phyloP scores from a whole-genome alignment of 257 asterid species.

The Sherardia arvensis region DNA sequence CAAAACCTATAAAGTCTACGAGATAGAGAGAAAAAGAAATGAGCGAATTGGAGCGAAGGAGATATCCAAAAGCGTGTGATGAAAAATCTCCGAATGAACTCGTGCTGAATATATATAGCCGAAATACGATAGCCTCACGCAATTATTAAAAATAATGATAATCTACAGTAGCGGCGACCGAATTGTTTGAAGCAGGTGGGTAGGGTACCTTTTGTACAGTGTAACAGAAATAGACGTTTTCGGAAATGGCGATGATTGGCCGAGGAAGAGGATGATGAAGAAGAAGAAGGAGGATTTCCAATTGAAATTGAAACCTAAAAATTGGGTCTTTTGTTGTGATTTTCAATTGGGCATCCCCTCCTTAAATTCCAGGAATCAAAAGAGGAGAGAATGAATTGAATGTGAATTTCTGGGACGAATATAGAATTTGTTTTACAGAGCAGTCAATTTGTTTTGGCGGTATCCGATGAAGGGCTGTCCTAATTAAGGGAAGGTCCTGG shows the following conservation, averaged over 20 bases:
- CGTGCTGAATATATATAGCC: background rate
- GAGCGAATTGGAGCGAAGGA: slow-evolving; percentile 1
- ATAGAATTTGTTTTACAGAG: background rate
- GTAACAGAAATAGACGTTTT: background rate
- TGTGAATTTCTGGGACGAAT: background rate
- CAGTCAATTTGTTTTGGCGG: background rate
- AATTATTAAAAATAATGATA: background rate
- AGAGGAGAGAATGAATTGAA: background rate
- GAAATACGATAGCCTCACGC: slow-evolving; percentile 15
- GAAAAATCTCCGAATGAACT: slow-evolving; percentile 4
- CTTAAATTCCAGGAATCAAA: background rate
- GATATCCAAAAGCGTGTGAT: slow-evolving; percentile 4
- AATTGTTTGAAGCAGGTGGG: background rate
- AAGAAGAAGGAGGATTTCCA: background rate
- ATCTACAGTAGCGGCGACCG: background rate
- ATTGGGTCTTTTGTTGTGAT: background rate
- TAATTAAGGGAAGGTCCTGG: background rate
- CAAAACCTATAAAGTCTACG: background rate
- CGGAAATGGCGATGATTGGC: background rate
- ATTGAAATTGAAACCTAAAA: background rate
- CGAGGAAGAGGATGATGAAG: background rate
- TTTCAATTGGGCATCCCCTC: background rate
- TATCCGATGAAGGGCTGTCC: background rate
- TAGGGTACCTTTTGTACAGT: background rate
- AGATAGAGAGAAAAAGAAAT: background rate